phyloP scores from a whole-genome alignment of 352 stramenopile species.

The Phytophthora tentaculata region DNA sequence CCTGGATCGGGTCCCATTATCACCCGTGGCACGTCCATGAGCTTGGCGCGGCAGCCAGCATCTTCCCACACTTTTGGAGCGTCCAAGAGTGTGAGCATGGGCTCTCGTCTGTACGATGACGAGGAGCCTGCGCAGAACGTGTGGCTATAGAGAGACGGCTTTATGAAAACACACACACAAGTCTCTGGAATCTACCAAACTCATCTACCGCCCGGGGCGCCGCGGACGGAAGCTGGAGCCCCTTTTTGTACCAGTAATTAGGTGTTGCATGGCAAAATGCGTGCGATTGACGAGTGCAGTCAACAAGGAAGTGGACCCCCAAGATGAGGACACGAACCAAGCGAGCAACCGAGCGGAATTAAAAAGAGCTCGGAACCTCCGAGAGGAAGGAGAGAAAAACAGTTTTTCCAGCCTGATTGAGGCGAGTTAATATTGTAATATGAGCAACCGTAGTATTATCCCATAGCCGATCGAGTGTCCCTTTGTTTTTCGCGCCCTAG shows the following conservation, averaged over 20 bases:
- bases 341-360: conserved; percentile 5
- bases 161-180: conserved; percentile 1
- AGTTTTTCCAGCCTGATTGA: conserved; percentile 35
- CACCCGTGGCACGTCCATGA: conserved; percentile 54
- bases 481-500: too few species aligned
- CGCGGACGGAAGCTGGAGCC: conserved; percentile 39
- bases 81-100: conserved; percentile 82
- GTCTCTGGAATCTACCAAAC: conserved; percentile 14
- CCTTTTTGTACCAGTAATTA: conserved; percentile 46
- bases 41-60: conserved; percentile 54
- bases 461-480: conserved; percentile 19
- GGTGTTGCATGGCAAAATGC: conserved; percentile 41
- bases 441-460: conserved; percentile 46
- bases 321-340: conserved; percentile 8
- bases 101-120: conserved; percentile 59
- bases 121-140: conserved; percentile 76
- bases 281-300: conserved; percentile 51
- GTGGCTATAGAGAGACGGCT: conserved; percentile 63
- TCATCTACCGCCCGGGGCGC: conserved; percentile 22
- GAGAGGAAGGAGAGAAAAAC: conserved; percentile 43
- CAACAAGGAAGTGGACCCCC: conserved; percentile 29
- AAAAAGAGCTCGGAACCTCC: conserved; percentile 28
- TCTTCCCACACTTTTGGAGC: conserved; percentile 49
- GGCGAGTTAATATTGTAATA: conserved; percentile 59
- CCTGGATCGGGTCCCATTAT: conserved; percentile 51